Percentiles rank a stretch among this genome's conserved stretches.
phyloP scores from a whole-genome alignment of 176 grass and related monocot genomes.

The Elymus sibiricus region DNA sequence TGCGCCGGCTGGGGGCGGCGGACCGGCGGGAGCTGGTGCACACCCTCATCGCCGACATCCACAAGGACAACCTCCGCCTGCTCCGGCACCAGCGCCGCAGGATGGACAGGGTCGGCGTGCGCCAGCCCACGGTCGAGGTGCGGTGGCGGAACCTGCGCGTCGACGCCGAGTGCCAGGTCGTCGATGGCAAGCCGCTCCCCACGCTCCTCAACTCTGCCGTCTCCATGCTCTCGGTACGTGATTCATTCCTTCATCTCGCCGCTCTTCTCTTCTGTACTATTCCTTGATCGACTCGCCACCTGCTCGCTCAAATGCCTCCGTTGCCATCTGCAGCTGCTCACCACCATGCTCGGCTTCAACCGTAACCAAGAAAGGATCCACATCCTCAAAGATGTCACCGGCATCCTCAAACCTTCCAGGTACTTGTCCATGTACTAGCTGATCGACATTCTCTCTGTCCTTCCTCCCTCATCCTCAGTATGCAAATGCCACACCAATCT shows the following conservation, averaged over 20 bases:
- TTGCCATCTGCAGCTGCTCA: not conserved
- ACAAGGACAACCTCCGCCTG: conserved; percentile 56
- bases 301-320: not conserved
- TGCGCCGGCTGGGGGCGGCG: conserved; percentile 38
- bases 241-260: not conserved
- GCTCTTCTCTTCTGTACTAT: not conserved
- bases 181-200: conserved; percentile 52
- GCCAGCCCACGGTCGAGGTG: conserved; percentile 53
- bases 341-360: conserved; percentile 27
- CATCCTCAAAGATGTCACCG: conserved; percentile 63
- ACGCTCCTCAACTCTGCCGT: conserved; percentile 55
- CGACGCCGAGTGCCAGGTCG: conserved; percentile 52
- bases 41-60: conserved; percentile 53
- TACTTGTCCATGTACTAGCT: not conserved
- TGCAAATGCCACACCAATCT: not conserved
- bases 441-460: not conserved
- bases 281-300: not conserved
- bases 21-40: conserved; percentile 54
- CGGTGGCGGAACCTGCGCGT: conserved; percentile 44
- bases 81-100: conserved; percentile 66
- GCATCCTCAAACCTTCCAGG: conserved; percentile 55
- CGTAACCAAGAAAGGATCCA: conserved; percentile 39
- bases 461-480: not conserved
- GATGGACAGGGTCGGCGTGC: conserved; percentile 65
- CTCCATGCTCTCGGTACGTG: conserved; percentile 20